Percentiles rank a stretch among this genome's conserved stretches.
phyloP scores from a whole-genome alignment of 2,329 filamentous ascomycete genomes.

The Lachnellula hyalina region DNA sequence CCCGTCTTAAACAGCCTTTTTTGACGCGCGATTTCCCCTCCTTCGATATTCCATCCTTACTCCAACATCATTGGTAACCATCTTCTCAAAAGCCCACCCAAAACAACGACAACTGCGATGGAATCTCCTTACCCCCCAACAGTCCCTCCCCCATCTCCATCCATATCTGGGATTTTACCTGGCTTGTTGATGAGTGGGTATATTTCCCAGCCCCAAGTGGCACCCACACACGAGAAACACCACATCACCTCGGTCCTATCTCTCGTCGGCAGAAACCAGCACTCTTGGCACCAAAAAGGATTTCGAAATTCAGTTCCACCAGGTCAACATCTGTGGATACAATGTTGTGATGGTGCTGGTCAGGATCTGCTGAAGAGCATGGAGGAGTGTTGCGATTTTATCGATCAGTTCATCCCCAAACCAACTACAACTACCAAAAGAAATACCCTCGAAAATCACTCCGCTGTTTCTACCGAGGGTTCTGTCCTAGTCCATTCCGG shows the following conservation, averaged over 20 bases:
- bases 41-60: too few species aligned
- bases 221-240: neutral
- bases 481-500: constrained; percentile 33
- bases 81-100: too few species aligned
- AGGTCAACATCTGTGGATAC: neutral
- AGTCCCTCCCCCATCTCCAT: neutral
- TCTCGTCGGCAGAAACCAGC: neutral
- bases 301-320: neutral
- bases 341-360: neutral
- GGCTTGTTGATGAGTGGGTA: neutral
- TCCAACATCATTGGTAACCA: too few species aligned
- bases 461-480: neutral
- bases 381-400: neutral
- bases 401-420: neutral
- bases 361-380: neutral
- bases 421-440: neutral
- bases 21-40: too few species aligned
- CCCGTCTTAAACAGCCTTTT: too few species aligned
- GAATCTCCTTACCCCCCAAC: neutral
- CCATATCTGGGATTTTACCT: neutral
- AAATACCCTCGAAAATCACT: neutral
- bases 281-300: neutral
- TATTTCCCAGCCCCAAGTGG: neutral
- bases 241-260: neutral
- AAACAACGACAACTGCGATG: neutral